A percentile compares a stretch with the other conserved stretches of the same genome.
Evolutionary conservation across 2,329 filamentous ascomycete species (phyloP).

Genomic region (Penicillium sp.): DNA sequence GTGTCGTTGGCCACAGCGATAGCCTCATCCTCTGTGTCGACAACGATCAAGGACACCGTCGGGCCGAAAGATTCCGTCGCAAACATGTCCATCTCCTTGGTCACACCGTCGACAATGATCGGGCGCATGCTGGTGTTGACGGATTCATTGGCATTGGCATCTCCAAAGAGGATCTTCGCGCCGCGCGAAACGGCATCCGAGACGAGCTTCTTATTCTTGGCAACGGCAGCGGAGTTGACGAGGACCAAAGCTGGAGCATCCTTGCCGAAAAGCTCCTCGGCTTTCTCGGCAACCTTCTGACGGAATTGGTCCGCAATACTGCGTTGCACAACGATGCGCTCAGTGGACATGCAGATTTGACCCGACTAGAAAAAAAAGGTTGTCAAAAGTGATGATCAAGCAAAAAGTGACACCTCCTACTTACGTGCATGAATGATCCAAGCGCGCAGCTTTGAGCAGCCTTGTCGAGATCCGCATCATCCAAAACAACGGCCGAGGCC

Average conservation of each 20-base stretch:
- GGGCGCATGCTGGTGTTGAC: constrained; percentile 60
- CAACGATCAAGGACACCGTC: constrained; percentile 66
- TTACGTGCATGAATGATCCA: constrained; percentile 70
- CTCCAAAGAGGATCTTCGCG: constrained; percentile 60
- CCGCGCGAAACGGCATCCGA: constrained; percentile 61
- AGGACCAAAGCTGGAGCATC: constrained; percentile 52
- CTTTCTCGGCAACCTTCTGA: constrained; percentile 50
- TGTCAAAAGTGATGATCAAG: not conserved
- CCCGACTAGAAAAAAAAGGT: constrained; percentile 53
- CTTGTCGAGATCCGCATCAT: constrained; percentile 75
- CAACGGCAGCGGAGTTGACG: constrained; percentile 46
- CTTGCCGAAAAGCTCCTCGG: constrained; percentile 52
- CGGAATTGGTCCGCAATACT: constrained; percentile 59
- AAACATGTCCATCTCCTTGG: constrained; percentile 73
- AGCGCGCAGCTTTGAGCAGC: constrained; percentile 70
- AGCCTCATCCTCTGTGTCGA: constrained; percentile 69
- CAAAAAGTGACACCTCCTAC: constrained; percentile 17
- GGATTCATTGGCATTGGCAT: constrained; percentile 48
- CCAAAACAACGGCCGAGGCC: constrained; percentile 74
- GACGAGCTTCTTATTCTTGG: constrained; percentile 60
- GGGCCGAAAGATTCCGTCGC: constrained; percentile 78
- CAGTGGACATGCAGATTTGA: constrained; percentile 86
- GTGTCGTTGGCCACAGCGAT: constrained; percentile 77
- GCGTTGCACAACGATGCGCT: constrained; percentile 70
- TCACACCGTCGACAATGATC: constrained; percentile 69